Evolutionary conservation across 192 early-diverging fungal genomes (phyloP).

Genomic region (Backusella luteola): DNA sequence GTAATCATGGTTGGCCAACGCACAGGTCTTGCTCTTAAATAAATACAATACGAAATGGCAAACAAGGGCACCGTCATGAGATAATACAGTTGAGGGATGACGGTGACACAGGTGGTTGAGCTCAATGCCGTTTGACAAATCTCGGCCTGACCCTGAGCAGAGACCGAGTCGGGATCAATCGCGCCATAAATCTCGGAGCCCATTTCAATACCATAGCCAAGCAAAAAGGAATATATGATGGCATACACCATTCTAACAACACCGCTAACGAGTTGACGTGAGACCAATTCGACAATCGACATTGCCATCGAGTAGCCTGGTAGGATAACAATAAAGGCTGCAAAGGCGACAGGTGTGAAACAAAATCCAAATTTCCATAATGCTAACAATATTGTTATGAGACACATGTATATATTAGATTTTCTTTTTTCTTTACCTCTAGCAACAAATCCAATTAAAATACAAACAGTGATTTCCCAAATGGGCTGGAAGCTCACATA

Average conservation of each 20-base stretch:
- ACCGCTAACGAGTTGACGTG: slow-evolving; percentile 86
- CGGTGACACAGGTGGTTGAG: neutral
- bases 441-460: slow-evolving; percentile 46
- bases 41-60: slow-evolving; percentile 43
- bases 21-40: slow-evolving; percentile 45
- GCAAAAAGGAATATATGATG: slow-evolving; percentile 73
- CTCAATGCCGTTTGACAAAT: neutral
- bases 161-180: neutral
- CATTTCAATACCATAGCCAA: slow-evolving; percentile 76
- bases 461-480: slow-evolving; percentile 45
- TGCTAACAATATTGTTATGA: neutral
- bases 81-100: slow-evolving; percentile 36
- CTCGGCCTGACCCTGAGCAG: neutral
- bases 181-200: slow-evolving; percentile 18
- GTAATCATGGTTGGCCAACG: slow-evolving; percentile 76
- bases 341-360: slow-evolving; percentile 60
- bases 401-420: neutral
- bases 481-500: slow-evolving; percentile 49
- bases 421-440: slow-evolving; percentile 13
- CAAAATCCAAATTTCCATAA: slow-evolving; percentile 51
- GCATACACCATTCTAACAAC: slow-evolving; percentile 82
- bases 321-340: slow-evolving; percentile 60
- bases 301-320: slow-evolving; percentile 82
- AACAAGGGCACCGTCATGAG: slow-evolving; percentile 50
- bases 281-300: slow-evolving; percentile 82